These are phyloP conservation scores for Didymella sp. DNA, from an alignment of 2,329 filamentous ascomycete species.

Conservation along the genomic window DNA sequence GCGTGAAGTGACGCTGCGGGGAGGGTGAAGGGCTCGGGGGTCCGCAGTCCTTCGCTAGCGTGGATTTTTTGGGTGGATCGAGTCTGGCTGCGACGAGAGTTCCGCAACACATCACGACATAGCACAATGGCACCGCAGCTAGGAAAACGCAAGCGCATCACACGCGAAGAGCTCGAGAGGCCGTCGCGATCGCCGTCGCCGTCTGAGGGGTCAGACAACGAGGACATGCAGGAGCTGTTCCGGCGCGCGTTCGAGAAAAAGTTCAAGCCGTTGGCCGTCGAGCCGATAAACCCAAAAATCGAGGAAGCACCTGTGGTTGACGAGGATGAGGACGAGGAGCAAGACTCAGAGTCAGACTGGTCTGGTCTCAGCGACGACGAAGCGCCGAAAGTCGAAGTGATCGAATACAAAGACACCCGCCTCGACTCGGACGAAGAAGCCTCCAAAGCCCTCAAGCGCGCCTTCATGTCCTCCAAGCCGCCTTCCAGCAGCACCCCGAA, in stretches of 20 bases:
- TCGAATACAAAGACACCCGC: constrained; percentile 50
- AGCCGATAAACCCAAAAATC: constrained; percentile 39
- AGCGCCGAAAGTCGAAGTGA: constrained; percentile 49
- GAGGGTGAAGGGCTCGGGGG: constrained; percentile 30
- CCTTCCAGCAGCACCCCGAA: constrained; percentile 48
- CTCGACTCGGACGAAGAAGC: constrained; percentile 29
- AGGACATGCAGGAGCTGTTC: constrained; percentile 76
- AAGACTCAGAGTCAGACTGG: constrained; percentile 64
- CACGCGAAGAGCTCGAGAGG: constrained; percentile 40
- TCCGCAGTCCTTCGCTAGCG: constrained; percentile 26
- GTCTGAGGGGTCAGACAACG: constrained; percentile 41
- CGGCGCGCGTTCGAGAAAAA: constrained; percentile 85
- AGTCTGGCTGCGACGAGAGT: neutral
- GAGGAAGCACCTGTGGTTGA: constrained; percentile 39
- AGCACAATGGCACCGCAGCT: constrained; percentile 51
- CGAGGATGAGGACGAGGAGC: constrained; percentile 45
- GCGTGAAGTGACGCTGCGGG: constrained; percentile 21
- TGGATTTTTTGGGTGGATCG: constrained; percentile 10
- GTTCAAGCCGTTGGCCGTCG: constrained; percentile 73
- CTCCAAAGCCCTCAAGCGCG: constrained; percentile 71
- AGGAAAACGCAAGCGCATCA: constrained; percentile 56
- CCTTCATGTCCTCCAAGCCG: constrained; percentile 73
- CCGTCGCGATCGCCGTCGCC: constrained; percentile 40
- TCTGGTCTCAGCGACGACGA: constrained; percentile 62
- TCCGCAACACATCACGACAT: neutral